A percentile compares a stretch with the other conserved stretches of the same genome.
These are phyloP conservation scores for Stylosanthes scabra DNA, from an alignment of 331 rosid species.

Conservation along the genomic window DNA sequence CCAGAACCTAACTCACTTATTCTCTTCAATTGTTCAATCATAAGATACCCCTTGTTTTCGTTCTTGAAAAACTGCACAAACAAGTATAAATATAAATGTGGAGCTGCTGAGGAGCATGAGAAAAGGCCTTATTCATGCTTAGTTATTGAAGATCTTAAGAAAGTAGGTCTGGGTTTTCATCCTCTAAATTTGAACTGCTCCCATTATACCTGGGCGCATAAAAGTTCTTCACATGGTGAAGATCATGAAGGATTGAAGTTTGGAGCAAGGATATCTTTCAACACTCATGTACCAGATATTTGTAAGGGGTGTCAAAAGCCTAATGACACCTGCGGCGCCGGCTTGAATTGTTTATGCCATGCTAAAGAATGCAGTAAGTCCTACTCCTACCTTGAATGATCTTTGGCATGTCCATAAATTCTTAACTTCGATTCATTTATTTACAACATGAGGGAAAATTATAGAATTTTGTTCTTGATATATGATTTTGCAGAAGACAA, in stretches of 20 bases:
- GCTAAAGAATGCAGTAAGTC: constrained; percentile 76
- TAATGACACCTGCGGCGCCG: constrained; percentile 70
- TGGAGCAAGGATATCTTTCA: constrained; percentile 58
- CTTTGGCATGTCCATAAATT: background rate
- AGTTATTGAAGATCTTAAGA: constrained; percentile 49
- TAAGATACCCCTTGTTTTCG: constrained; percentile 35
- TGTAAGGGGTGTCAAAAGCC: constrained; percentile 68
- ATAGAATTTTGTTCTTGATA: constrained; percentile 7
- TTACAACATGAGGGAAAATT: constrained; percentile 19
- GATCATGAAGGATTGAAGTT: constrained; percentile 39
- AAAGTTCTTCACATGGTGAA: constrained; percentile 39
- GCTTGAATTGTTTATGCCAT: constrained; percentile 78
- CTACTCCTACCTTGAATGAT: constrained; percentile 12
- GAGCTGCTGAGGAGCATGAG: constrained; percentile 26
- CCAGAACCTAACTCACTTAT: constrained; percentile 57
- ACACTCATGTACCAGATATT: constrained; percentile 59
- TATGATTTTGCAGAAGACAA: constrained; percentile 63
- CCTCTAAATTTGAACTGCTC: constrained; percentile 61
- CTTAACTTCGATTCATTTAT: constrained; percentile 2
- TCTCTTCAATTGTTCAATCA: constrained; percentile 65
- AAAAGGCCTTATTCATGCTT: constrained; percentile 46
- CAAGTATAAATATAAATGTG: constrained; percentile 24
- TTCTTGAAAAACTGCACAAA: constrained; percentile 37
- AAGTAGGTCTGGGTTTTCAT: constrained; percentile 52
- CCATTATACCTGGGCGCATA: constrained; percentile 51